Evolutionary conservation across 441 rosid genomes (phyloP), one percentile per base, ranked within the genome.

Genomic region (Erysimum cheiri): DNA sequence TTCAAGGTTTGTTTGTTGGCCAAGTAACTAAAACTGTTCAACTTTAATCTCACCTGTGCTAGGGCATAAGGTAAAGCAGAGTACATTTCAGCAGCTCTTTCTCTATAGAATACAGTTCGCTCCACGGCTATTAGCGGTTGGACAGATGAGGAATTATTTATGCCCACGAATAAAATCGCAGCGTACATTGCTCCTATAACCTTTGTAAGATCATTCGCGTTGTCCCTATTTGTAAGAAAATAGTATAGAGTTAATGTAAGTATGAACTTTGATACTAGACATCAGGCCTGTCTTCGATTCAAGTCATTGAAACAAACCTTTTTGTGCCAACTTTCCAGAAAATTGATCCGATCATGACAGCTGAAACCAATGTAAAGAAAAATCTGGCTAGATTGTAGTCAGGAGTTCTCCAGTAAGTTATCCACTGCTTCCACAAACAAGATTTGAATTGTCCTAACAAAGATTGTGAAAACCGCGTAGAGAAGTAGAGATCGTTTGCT

Each of bases 351-450:
- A 89, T 17, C 84, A 89, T 15, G 43, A 93, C 85, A 28, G 97
- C 87, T 66, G 86, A 58, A 60, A 76, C 71, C 11, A 93, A 53
- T 28, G 97, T 89, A 84, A 89, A 91, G 66, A 80, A 80, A 75
- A 63, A 82, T 65, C 98, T 77, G 19, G 89, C 96, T 24, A 93
- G 87, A 69, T 93, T 93, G 70, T 93, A 93, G 66, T 89, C 97
- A 7, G 98, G 98, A 77, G 91, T 93, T 86, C 98, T 88, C 98
- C 98, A 93, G 24, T 93, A 90, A 55, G 96, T 93, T 87, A 89
- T 81, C 96, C 94, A 87, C 66, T 89, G 97, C 53, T 93, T 93
- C 98, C 97, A 91, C 0, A 90, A 29, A 81, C 98, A 93, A 63
- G 90, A 90, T 75, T 88, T 93, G 84, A 93, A 89, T 53, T 93